Conservation (phyloP, 768 basidiomycete genomes). For the Xerocomus spinulosus region DNA sequence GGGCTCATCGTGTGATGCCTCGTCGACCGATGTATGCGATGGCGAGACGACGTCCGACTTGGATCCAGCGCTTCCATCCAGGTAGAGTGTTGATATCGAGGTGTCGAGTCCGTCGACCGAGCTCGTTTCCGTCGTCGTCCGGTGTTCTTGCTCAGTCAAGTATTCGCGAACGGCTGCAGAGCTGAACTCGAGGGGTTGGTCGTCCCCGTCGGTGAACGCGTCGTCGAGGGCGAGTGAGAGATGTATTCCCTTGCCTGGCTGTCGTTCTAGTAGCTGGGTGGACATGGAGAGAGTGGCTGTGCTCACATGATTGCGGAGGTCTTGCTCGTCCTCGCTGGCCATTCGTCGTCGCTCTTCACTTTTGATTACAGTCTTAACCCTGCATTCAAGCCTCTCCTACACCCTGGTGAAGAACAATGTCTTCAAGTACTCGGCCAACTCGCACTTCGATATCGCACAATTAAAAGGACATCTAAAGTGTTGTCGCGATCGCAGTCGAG, state of each 20-base stretch:
- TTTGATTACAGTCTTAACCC: slow-evolving; percentile 54
- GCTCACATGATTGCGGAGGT: slow-evolving; percentile 80
- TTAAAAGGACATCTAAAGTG: slow-evolving; percentile 51
- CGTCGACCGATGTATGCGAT: slow-evolving; percentile 18
- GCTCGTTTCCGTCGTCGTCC: slow-evolving; percentile 31
- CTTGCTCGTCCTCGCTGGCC: slow-evolving; percentile 81
- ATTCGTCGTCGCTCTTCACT: slow-evolving; percentile 80
- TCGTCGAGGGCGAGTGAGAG: slow-evolving; percentile 52
- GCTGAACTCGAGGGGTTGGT: slow-evolving; percentile 50
- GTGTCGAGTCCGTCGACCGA: slow-evolving; percentile 35
- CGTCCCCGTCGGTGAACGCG: slow-evolving; percentile 59
- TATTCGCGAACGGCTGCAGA: slow-evolving; percentile 60
- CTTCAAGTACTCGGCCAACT: slow-evolving; percentile 77
- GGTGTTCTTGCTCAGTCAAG: slow-evolving; percentile 46
- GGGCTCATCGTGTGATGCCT: slow-evolving; percentile 9
- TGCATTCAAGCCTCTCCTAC: slow-evolving; percentile 65
- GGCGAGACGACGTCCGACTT: slow-evolving; percentile 20
- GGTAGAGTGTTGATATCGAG: slow-evolving; percentile 57
- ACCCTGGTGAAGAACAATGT: slow-evolving; percentile 85
- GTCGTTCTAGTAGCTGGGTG: slow-evolving; percentile 15
- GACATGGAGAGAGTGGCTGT: slow-evolving; percentile 8
- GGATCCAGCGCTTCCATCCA: slow-evolving; percentile 34
- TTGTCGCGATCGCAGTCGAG: slow-evolving; percentile 60
- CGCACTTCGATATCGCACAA: slow-evolving; percentile 68
- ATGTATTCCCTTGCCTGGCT: slow-evolving; percentile 24